Percentiles rank a stretch among this genome's conserved stretches.
phyloP scores from a whole-genome alignment of 192 early-diverging fungal species.

The Funneliformis mosseae region DNA sequence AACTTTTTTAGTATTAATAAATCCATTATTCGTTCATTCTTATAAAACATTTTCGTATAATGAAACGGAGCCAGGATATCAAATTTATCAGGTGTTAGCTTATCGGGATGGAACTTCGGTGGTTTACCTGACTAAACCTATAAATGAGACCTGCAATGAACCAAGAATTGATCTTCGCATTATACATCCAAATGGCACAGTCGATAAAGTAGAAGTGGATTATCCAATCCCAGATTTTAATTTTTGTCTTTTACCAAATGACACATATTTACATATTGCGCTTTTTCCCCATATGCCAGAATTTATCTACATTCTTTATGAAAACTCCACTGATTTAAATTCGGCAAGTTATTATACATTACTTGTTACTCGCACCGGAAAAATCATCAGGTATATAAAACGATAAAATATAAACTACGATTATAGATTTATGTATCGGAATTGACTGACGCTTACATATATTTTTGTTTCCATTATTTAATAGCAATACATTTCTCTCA shows the following conservation, averaged over 20 bases:
- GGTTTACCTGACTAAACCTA: neutral
- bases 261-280: neutral
- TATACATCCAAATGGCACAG: neutral
- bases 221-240: neutral
- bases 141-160: neutral
- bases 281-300: neutral
- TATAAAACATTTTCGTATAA: neutral
- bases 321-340: neutral
- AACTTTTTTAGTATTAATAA: too few species aligned
- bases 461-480: neutral
- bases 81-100: neutral
- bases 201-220: neutral
- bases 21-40: too few species aligned
- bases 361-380: neutral
- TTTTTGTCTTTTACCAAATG: neutral
- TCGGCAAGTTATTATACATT: neutral
- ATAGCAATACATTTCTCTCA: neutral
- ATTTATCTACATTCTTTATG: neutral
- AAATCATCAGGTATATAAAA: neutral
- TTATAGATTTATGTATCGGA: too few species aligned
- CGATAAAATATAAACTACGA: too few species aligned
- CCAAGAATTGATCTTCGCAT: neutral
- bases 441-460: too few species aligned
- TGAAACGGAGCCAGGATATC: neutral
- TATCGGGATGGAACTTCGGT: neutral